Evolutionary conservation across 306 rosid species (phyloP).

Genomic region (Argentina anserina): DNA sequence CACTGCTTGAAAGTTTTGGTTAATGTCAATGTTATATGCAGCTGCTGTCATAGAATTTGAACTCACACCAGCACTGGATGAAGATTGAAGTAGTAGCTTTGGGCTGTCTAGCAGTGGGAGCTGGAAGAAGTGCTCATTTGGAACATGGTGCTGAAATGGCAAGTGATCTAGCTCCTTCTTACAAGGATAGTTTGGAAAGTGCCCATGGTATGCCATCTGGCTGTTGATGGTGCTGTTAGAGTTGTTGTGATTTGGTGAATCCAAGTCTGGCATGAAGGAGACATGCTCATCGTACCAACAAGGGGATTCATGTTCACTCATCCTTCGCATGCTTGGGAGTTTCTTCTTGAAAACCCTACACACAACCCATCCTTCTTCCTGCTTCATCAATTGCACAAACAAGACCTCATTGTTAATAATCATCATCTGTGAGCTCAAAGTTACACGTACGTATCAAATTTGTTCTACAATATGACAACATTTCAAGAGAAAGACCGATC

Average conservation of each 20-base stretch:
- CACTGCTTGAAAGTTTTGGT: conserved; percentile 35
- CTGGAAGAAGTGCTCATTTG: conserved; percentile 50
- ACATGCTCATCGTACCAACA: conserved; percentile 86
- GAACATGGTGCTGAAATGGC: conserved; percentile 31
- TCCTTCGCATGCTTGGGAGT: conserved; percentile 61
- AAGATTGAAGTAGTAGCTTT: conserved; percentile 36
- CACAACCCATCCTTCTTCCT: conserved; percentile 99
- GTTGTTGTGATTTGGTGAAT: conserved; percentile 62
- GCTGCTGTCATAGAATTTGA: conserved; percentile 27
- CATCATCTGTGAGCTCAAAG: background rate
- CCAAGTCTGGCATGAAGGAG: conserved; percentile 66
- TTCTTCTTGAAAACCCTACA: conserved; percentile 95
- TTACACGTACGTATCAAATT: background rate
- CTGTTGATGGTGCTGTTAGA: conserved; percentile 22
- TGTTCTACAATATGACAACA: background rate
- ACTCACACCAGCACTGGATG: conserved; percentile 21
- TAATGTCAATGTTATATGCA: conserved; percentile 36
- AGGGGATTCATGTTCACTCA: conserved; percentile 71
- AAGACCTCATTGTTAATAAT: background rate
- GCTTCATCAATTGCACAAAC: conserved; percentile 23
- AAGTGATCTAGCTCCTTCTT: conserved; percentile 61
- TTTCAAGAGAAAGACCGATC: background rate
- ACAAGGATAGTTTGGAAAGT: conserved; percentile 42
- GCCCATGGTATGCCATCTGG: conserved; percentile 34
- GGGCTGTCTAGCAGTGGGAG: conserved; percentile 62